These are phyloP conservation scores for Phylloboletellus chloephorus DNA, from an alignment of 1,284 basidiomycete species.

Conservation along the genomic window DNA sequence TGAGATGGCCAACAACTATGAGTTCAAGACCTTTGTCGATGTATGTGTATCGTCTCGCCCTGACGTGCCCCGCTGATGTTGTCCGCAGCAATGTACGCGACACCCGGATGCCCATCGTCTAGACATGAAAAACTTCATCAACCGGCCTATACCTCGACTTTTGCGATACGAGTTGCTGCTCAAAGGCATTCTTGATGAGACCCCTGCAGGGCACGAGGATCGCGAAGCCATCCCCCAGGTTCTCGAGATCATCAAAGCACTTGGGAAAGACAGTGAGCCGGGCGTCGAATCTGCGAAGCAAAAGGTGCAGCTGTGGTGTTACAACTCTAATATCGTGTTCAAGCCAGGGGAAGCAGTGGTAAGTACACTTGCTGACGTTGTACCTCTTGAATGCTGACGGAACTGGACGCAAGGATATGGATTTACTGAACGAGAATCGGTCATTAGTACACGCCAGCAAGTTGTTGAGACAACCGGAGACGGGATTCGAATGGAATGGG, in stretches of 20 bases:
- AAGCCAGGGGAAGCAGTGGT: constrained; percentile 77
- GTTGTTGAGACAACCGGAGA: constrained; percentile 79
- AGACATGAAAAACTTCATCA: constrained; percentile 86
- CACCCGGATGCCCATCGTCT: constrained; percentile 72
- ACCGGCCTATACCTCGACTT: constrained; percentile 83
- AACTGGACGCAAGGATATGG: constrained; percentile 63
- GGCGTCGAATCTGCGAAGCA: constrained; percentile 79
- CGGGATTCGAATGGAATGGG: constrained; percentile 71
- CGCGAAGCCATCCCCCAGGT: constrained; percentile 74
- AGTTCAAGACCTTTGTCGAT: constrained; percentile 81
- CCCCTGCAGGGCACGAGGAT: constrained; percentile 72
- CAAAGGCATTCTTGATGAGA: constrained; percentile 70
- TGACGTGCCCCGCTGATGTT: constrained; percentile 3
- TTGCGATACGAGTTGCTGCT: constrained; percentile 87
- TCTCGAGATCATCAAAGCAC: constrained; percentile 77
- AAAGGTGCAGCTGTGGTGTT: constrained; percentile 83
- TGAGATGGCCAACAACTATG: constrained; percentile 74
- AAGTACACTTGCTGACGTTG: constrained; percentile 29
- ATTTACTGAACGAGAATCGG: constrained; percentile 76
- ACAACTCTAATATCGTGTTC: constrained; percentile 74
- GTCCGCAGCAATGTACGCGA: constrained; percentile 56
- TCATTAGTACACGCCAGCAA: constrained; percentile 80
- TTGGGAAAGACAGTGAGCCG: constrained; percentile 81
- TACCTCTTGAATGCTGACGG: constrained; percentile 3
- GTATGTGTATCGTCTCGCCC: constrained; percentile 40